phyloP scores from a whole-genome alignment of 2,329 filamentous ascomycete genomes.

The Calonectria fujianensis region DNA sequence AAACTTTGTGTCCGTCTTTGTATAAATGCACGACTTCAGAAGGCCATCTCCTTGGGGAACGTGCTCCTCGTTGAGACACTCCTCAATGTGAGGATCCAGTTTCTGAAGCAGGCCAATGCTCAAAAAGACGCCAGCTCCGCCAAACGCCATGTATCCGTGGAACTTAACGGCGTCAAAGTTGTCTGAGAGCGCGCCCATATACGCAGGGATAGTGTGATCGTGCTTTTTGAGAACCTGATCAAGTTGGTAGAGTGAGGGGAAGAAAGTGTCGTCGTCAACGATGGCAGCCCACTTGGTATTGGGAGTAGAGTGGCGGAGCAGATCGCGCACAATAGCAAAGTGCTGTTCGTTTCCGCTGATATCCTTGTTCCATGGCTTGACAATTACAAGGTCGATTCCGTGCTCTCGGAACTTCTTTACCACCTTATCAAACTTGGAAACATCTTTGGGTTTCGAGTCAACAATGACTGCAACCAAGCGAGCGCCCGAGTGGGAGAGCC shows the following conservation, averaged over 20 bases:
- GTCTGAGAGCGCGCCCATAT: slow-evolving; percentile 76
- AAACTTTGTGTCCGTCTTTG: slow-evolving; percentile 72
- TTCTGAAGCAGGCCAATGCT: slow-evolving; percentile 70
- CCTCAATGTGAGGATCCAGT: slow-evolving; percentile 67
- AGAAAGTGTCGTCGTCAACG: slow-evolving; percentile 80
- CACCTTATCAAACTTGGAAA: slow-evolving; percentile 61
- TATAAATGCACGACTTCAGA: slow-evolving; percentile 74
- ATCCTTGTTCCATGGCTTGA: slow-evolving; percentile 57
- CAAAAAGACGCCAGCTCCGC: slow-evolving; percentile 76
- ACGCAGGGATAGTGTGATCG: slow-evolving; percentile 69
- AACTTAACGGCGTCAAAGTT: slow-evolving; percentile 69
- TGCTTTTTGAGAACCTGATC: slow-evolving; percentile 67
- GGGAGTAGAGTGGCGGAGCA: slow-evolving; percentile 65
- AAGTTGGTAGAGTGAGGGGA: slow-evolving; percentile 72
- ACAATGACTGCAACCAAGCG: slow-evolving; percentile 71
- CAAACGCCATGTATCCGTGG: slow-evolving; percentile 77
- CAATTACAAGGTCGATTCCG: slow-evolving; percentile 60
- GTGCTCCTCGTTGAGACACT: slow-evolving; percentile 64
- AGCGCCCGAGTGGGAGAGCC: slow-evolving; percentile 71
- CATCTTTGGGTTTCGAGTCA: slow-evolving; percentile 64
- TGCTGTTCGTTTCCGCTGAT: slow-evolving; percentile 72
- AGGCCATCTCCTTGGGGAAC: slow-evolving; percentile 71
- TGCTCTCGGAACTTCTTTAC: slow-evolving; percentile 54
- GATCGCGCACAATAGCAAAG: slow-evolving; percentile 72
- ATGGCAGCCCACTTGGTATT: slow-evolving; percentile 73